Percentiles rank a stretch among this genome's conserved stretches.
These are phyloP conservation scores for Phoma sp. DNA, from an alignment of 2,329 filamentous ascomycete species.

Conservation along the genomic window DNA sequence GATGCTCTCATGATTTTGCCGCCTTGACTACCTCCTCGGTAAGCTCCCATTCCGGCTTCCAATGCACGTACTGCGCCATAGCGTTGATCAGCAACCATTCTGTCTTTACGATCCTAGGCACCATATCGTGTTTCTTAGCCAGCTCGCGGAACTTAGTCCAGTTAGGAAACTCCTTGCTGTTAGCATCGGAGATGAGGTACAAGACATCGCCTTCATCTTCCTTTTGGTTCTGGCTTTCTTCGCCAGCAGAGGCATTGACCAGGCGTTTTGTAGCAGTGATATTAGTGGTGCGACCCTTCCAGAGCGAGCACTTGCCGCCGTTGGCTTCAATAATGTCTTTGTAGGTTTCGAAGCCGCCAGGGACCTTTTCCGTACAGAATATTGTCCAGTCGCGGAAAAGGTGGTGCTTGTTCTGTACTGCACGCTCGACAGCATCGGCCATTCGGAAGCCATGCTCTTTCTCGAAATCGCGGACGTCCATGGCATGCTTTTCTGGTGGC, in stretches of 20 bases:
- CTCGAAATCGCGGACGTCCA: conserved; percentile 77
- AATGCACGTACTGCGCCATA: conserved; percentile 78
- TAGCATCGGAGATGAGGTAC: conserved; percentile 76
- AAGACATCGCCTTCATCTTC: conserved; percentile 65
- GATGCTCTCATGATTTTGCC: conserved; percentile 19
- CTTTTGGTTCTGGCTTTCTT: conserved; percentile 64
- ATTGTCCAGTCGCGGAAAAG: conserved; percentile 79
- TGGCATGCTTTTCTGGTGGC: conserved; percentile 67
- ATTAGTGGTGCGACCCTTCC: conserved; percentile 74
- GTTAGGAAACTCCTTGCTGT: conserved; percentile 71
- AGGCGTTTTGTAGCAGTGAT: conserved; percentile 57
- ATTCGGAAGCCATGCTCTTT: conserved; percentile 73
- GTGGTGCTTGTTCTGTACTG: conserved; percentile 75
- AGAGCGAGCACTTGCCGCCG: conserved; percentile 81
- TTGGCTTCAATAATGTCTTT: conserved; percentile 87
- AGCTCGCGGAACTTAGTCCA: conserved; percentile 83
- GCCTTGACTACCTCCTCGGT: conserved; percentile 40
- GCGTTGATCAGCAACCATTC: conserved; percentile 92
- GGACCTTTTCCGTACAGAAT: conserved; percentile 82
- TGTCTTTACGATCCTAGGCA: conserved; percentile 77
- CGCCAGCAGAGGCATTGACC: conserved; percentile 30
- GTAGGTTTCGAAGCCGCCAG: conserved; percentile 83
- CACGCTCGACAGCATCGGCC: conserved; percentile 70
- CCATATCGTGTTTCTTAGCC: conserved; percentile 78
- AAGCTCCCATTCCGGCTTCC: conserved; percentile 43